phyloP scores from a whole-genome alignment of 2,329 filamentous ascomycete genomes.

The Fusarium sp. region DNA sequence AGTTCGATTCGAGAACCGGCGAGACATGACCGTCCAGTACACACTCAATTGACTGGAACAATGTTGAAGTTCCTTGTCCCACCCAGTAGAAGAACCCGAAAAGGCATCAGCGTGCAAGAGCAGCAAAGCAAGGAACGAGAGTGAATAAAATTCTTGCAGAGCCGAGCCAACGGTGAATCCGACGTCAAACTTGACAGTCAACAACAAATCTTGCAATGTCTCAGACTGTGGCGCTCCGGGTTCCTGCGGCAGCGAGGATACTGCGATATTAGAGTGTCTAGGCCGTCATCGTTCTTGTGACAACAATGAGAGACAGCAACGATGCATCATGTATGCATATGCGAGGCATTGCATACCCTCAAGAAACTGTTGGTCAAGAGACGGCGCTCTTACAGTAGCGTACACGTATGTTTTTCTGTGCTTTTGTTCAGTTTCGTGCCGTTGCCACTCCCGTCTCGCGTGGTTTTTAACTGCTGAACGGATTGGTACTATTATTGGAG shows the following conservation, averaged over 20 bases:
- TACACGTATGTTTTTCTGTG: constrained; percentile 8
- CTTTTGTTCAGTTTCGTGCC: constrained; percentile 5
- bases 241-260: constrained; percentile 34
- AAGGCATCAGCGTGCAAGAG: background rate
- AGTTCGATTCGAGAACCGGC: background rate
- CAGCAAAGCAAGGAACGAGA: background rate
- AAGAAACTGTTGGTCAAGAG: constrained; percentile 9
- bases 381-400: constrained; percentile 17
- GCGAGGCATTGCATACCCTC: constrained; percentile 11
- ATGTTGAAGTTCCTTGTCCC: background rate
- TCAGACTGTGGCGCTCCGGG: constrained; percentile 24
- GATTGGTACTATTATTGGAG: constrained; percentile 10
- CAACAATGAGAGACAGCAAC: constrained; percentile 26
- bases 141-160: background rate
- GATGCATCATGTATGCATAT: constrained; percentile 10
- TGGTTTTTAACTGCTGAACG: constrained; percentile 16
- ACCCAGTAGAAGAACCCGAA: background rate
- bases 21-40: background rate
- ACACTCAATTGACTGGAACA: background rate
- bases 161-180: background rate
- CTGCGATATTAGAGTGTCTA: constrained; percentile 7
- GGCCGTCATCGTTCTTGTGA: constrained; percentile 1
- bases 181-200: background rate
- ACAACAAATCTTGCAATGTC: background rate
- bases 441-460: constrained; percentile 25